Conservation (phyloP, 2,329 filamentous ascomycete species). For the Botrytis aclada region DNA sequence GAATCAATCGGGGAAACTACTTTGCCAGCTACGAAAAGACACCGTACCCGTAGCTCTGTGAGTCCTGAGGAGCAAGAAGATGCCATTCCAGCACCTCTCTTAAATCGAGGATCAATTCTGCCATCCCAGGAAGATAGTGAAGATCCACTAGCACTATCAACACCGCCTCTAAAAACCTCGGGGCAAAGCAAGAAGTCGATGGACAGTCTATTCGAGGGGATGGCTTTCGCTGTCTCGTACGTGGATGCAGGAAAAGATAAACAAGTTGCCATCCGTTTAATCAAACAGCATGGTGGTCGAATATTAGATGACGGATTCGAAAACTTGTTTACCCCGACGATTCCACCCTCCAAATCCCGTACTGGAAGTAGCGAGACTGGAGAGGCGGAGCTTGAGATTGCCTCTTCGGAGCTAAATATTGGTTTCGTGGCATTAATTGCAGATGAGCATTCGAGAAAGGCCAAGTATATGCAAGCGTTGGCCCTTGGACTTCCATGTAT, state of each 20-base stretch:
- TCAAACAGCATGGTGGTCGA: slow-evolving; percentile 67
- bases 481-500: slow-evolving; percentile 86
- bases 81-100: slow-evolving; percentile 21
- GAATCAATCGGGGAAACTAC: background rate
- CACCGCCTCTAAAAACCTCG: background rate
- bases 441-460: slow-evolving; percentile 78
- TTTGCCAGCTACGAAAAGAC: slow-evolving; percentile 5
- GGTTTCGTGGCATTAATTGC: slow-evolving; percentile 85
- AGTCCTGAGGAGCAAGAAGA: background rate
- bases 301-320: slow-evolving; percentile 76
- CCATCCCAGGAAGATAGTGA: slow-evolving; percentile 25
- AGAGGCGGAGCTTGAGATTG: slow-evolving; percentile 51
- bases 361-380: slow-evolving; percentile 19
- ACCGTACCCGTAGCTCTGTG: background rate
- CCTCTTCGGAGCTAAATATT: slow-evolving; percentile 48
- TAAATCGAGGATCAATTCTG: slow-evolving; percentile 27
- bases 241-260: slow-evolving; percentile 53
- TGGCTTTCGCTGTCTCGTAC: slow-evolving; percentile 86
- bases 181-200: background rate
- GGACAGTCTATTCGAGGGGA: slow-evolving; percentile 63
- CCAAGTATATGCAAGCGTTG: slow-evolving; percentile 92
- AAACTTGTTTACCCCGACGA: slow-evolving; percentile 62
- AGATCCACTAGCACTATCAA: slow-evolving; percentile 29
- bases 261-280: slow-evolving; percentile 56
- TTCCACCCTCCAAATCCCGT: slow-evolving; percentile 20